A percentile compares a stretch with the other conserved stretches of the same genome.
phyloP scores from a whole-genome alignment of 495 filamentous ascomycete species.

The Penicillium simplicissimum region DNA sequence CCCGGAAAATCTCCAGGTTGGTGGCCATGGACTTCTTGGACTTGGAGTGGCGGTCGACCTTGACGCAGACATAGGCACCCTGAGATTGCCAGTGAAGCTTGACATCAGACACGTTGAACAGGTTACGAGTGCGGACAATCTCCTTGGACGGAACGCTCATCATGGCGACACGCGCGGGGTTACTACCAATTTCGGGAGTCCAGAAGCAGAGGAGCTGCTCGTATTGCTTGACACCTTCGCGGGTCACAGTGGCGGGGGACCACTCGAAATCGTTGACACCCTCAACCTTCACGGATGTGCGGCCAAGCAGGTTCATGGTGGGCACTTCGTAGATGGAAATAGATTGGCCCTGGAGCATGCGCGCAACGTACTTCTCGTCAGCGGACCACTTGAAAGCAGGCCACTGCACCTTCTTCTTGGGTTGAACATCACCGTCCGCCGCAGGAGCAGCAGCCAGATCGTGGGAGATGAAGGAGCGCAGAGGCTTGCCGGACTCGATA shows the following conservation, averaged over 20 bases:
- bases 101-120: conserved; percentile 96
- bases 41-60: conserved; percentile 98
- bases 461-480: conserved; percentile 88
- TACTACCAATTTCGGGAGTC: conserved; percentile 97
- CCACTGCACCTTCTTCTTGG: conserved; percentile 93
- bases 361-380: conserved; percentile 94
- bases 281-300: conserved; percentile 89
- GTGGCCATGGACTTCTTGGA: conserved; percentile 97
- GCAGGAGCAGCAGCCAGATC: conserved; percentile 63
- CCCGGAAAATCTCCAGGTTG: conserved; percentile 96
- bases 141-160: conserved; percentile 96
- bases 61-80: conserved; percentile 90
- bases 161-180: conserved; percentile 93
- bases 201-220: conserved; percentile 98
- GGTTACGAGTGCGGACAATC: conserved; percentile 87
- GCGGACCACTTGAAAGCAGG: conserved; percentile 99
- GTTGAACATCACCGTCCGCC: conserved; percentile 63
- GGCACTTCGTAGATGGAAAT: conserved; percentile 95
- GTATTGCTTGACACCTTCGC: conserved; percentile 81
- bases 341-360: conserved; percentile 81
- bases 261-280: conserved; percentile 98
- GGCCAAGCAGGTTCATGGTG: conserved; percentile 85
- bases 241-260: conserved; percentile 77
- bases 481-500: conserved; percentile 81
- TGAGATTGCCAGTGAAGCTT: conserved; percentile 96